phyloP scores from a whole-genome alignment of 768 basidiomycete genomes.

The Dacryopinax primogenitus region DNA sequence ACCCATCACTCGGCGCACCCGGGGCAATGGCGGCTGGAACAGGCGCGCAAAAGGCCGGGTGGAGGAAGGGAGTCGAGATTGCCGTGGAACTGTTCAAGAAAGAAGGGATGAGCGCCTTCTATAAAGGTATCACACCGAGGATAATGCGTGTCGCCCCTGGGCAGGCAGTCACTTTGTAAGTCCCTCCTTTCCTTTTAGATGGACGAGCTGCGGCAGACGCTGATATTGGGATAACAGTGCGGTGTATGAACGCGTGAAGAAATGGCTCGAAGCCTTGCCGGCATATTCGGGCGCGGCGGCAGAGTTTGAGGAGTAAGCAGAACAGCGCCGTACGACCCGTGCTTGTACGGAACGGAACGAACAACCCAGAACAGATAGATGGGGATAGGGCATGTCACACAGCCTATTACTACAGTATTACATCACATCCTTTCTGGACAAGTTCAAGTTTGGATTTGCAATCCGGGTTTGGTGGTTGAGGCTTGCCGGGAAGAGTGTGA shows the following conservation, averaged over 20 bases:
- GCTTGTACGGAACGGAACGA: too few relatives aligned
- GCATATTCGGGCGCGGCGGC: constrained; percentile 22
- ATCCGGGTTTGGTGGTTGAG: too few relatives aligned
- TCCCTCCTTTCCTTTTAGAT: neutral
- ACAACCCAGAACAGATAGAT: too few relatives aligned
- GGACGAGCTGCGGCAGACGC: neutral
- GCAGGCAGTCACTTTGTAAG: constrained; percentile 17
- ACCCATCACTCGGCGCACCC: neutral
- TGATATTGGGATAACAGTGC: constrained; percentile 94
- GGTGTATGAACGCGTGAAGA: constrained; percentile 83
- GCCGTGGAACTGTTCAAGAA: constrained; percentile 84
- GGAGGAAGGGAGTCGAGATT: constrained; percentile 34
- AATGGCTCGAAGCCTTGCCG: constrained; percentile 53
- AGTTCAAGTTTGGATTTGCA: too few relatives aligned
- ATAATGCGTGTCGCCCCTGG: constrained; percentile 94
- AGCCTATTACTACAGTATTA: too few relatives aligned
- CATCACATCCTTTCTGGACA: too few relatives aligned
- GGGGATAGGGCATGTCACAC: too few relatives aligned
- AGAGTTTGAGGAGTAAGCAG: neutral
- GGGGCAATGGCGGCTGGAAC: neutral
- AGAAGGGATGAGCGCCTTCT: constrained; percentile 84
- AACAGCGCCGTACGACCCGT: neutral
- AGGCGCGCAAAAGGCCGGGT: neutral
- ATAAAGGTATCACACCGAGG: constrained; percentile 96
- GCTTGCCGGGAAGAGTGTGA: too few relatives aligned